Percentiles rank a stretch among this genome's conserved stretches.
Conservation (phyloP, 2,329 filamentous ascomycete genomes). For the Aspergillus candidus region DNA sequence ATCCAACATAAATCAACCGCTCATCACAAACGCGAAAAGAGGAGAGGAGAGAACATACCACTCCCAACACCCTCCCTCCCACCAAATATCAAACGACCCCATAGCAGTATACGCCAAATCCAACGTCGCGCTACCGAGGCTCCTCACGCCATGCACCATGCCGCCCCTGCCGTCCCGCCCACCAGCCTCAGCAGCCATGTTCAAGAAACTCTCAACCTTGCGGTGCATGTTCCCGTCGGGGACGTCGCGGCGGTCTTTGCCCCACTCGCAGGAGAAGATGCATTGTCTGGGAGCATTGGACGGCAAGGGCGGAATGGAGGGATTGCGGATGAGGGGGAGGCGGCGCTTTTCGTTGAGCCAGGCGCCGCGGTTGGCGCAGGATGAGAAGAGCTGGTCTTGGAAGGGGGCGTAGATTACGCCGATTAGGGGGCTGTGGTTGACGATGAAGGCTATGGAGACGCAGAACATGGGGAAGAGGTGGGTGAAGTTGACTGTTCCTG, state of each 20-base stretch:
- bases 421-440: slow-evolving; percentile 55
- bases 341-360: slow-evolving; percentile 61
- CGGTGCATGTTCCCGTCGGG: slow-evolving; percentile 62
- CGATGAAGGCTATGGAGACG: slow-evolving; percentile 65
- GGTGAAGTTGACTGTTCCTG: slow-evolving; percentile 70
- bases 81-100: slow-evolving; percentile 74
- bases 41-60: slow-evolving; percentile 46
- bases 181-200: slow-evolving; percentile 63
- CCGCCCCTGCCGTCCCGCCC: slow-evolving; percentile 61
- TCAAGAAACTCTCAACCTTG: slow-evolving; percentile 69
- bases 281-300: slow-evolving; percentile 60
- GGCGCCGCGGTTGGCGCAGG: slow-evolving; percentile 60
- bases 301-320: slow-evolving; percentile 57
- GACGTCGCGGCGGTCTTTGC: slow-evolving; percentile 64
- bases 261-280: slow-evolving; percentile 72
- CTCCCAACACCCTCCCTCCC: slow-evolving; percentile 77
- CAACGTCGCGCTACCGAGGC: slow-evolving; percentile 65
- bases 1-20: slow-evolving; percentile 1
- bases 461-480: slow-evolving; percentile 78
- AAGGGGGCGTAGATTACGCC: slow-evolving; percentile 70
- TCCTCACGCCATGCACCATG: slow-evolving; percentile 72
- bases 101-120: slow-evolving; percentile 71
- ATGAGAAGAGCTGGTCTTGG: slow-evolving; percentile 62
- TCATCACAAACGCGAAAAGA: neutral
- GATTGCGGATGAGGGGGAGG: slow-evolving; percentile 59